Evolutionary conservation across 176 grass and related monocot species (phyloP), one percentile per base, ranked within the genome.

Genomic region (Rhynchospora breviuscula): DNA sequence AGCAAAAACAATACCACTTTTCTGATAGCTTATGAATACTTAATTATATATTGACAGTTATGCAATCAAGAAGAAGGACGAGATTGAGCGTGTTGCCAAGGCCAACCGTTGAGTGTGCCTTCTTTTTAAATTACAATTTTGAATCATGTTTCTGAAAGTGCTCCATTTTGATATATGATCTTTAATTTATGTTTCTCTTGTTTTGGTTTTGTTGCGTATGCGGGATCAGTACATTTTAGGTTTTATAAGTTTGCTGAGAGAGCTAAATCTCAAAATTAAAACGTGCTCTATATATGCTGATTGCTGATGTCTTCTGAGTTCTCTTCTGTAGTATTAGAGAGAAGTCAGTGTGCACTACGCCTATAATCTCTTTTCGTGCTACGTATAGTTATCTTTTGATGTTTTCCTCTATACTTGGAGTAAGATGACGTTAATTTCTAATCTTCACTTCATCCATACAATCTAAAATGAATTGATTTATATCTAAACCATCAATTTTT

Each of bases 31-130:
- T 77, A 54, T 77, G 54, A 22, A 56, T 21, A 31, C 29, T 21
- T 53, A 29, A 57, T 7, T 78, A 47, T 88, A 2, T 82, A n/a
- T 67, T 62, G 33, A 52, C 67, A 88, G 86, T 49, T 88, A 88
- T 80, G 86, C 86, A 0, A 88, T 88, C 23, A 88, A 88, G 86
- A 92, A 92, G 85, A 92, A 92, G 87, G 90, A 92, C 4, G 90
- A 92, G 90, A 92, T 92, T 79, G 90, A 83, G 80, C 78, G 67
- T 79, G 68, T 62, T 77, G 82, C 75, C 43, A 87, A 82, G 82
- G 87, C 82, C 29, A 78, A 84, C 8, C 67, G 83, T 60, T 90
- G 88, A 80, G 86, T 53, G 29, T 11, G 29, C 58, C 8, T 51
- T 68, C 8, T 6, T 53, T 26, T 53, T 52, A 19, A 75, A 25